Evolutionary conservation across 371 early-diverging fungal species (phyloP).

Genomic region (Apophysomyces trapeziformis): DNA sequence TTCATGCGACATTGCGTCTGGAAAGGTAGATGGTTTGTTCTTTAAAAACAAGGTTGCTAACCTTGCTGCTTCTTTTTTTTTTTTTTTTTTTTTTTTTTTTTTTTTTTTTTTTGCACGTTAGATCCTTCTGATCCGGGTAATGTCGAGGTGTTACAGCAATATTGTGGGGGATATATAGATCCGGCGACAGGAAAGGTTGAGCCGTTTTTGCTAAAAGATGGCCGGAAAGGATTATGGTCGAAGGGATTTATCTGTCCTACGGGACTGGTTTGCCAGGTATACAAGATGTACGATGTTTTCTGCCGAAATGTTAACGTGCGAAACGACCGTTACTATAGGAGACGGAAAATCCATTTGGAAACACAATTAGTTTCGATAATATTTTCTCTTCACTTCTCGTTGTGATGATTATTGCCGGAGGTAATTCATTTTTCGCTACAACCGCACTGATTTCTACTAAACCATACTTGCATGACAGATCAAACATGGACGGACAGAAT

Average conservation of each 20-base stretch:
- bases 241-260: conserved; percentile 66
- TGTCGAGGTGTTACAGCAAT: conserved; percentile 40
- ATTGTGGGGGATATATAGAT: conserved; percentile 52
- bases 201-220: conserved; percentile 35
- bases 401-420: conserved; percentile 57
- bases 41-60: too few species aligned
- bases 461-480: conserved; percentile 32
- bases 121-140: conserved; percentile 40
- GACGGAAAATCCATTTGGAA: conserved; percentile 53
- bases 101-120: conserved; percentile 10
- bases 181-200: conserved; percentile 17
- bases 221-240: conserved; percentile 33
- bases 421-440: conserved; percentile 19
- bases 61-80: too few species aligned
- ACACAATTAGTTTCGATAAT: conserved; percentile 64
- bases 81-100: too few species aligned
- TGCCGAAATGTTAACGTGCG: neutral
- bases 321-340: conserved; percentile 29
- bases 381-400: conserved; percentile 64
- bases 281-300: neutral
- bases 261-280: conserved; percentile 58
- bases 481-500: conserved; percentile 76
- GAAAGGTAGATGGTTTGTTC: conserved; percentile 34
- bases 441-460: too few species aligned
- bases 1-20: conserved; percentile 64